Percentiles rank a stretch among this genome's conserved stretches.
phyloP scores from a whole-genome alignment of 148 eudicot genomes.

The Hydrangea macrophylla region DNA sequence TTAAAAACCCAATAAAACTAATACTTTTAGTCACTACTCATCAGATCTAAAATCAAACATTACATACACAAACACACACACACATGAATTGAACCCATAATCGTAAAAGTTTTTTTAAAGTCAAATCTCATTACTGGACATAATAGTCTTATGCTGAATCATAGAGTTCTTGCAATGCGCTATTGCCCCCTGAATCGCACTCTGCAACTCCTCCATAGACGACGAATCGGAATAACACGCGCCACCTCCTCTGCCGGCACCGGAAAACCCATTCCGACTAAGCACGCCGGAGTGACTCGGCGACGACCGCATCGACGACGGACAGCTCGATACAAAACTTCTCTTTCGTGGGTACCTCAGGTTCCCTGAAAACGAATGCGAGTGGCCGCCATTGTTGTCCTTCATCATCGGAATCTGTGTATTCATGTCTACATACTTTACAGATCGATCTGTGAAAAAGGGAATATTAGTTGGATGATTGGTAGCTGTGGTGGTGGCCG shows the following conservation, averaged over 20 bases:
- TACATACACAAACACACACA: too few species aligned
- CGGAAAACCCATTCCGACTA: conserved; percentile 29
- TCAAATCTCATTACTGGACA: conserved; percentile 29
- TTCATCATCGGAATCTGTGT: not conserved
- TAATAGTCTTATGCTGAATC: conserved; percentile 36
- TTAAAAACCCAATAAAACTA: too few species aligned
- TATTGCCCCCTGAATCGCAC: conserved; percentile 92
- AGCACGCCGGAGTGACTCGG: conserved; percentile 73
- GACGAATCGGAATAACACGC: conserved; percentile 34
- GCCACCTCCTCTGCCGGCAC: conserved; percentile 5
- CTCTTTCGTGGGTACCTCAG: conserved; percentile 40
- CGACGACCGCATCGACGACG: conserved; percentile 85
- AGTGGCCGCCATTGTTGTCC: conserved; percentile 1
- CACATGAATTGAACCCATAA: too few species aligned
- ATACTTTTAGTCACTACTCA: too few species aligned
- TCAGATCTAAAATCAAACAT: too few species aligned
- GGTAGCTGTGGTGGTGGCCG: not conserved
- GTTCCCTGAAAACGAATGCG: conserved; percentile 71
- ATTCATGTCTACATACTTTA: not conserved
- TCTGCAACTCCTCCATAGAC: conserved; percentile 89
- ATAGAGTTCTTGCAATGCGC: conserved; percentile 93
- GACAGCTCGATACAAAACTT: conserved; percentile 65
- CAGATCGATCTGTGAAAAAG: not conserved
- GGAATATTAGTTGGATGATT: not conserved
- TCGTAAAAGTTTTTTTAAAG: too few species aligned